Conservation (phyloP, 352 stramenopile genomes). For the Globisporangium megalacanthum region DNA sequence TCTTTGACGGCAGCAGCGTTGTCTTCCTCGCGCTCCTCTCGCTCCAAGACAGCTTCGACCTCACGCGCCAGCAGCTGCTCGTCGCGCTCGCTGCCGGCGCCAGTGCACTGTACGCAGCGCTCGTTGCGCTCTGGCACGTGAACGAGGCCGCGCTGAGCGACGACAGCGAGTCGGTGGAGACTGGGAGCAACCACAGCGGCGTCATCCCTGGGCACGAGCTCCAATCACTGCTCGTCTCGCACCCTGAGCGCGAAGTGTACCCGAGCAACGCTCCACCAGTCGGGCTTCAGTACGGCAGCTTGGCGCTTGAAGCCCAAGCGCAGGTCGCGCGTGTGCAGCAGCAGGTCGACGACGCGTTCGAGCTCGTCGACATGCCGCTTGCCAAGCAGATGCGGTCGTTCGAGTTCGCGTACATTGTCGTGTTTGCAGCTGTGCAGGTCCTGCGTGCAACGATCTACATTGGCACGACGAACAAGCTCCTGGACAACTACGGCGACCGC, state of each 20-base stretch:
- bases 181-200: slow-evolving; percentile 4
- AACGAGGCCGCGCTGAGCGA: slow-evolving; percentile 53
- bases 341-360: slow-evolving; percentile 19
- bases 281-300: slow-evolving; percentile 4
- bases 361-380: slow-evolving; percentile 53
- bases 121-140: slow-evolving; percentile 71
- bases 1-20: slow-evolving; percentile 72
- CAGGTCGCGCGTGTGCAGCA: slow-evolving; percentile 3
- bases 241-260: slow-evolving; percentile 16
- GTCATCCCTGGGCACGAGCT: slow-evolving; percentile 12
- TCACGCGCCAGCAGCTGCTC: slow-evolving; percentile 43
- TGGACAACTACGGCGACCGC: slow-evolving; percentile 80
- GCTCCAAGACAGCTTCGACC: slow-evolving; percentile 39
- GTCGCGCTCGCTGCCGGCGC: slow-evolving; percentile 40
- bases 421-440: slow-evolving; percentile 68
- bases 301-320: not conserved
- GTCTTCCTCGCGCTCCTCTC: slow-evolving; percentile 68
- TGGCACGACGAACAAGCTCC: slow-evolving; percentile 78
- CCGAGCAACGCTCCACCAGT: slow-evolving; percentile 11
- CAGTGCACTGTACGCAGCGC: slow-evolving; percentile 38
- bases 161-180: slow-evolving; percentile 11
- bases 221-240: slow-evolving; percentile 6
- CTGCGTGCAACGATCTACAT: slow-evolving; percentile 82
- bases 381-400: slow-evolving; percentile 66
- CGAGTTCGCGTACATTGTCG: slow-evolving; percentile 73